These are phyloP conservation scores for Scleroderma citrinum DNA, from an alignment of 768 basidiomycete genomes.

Conservation along the genomic window DNA sequence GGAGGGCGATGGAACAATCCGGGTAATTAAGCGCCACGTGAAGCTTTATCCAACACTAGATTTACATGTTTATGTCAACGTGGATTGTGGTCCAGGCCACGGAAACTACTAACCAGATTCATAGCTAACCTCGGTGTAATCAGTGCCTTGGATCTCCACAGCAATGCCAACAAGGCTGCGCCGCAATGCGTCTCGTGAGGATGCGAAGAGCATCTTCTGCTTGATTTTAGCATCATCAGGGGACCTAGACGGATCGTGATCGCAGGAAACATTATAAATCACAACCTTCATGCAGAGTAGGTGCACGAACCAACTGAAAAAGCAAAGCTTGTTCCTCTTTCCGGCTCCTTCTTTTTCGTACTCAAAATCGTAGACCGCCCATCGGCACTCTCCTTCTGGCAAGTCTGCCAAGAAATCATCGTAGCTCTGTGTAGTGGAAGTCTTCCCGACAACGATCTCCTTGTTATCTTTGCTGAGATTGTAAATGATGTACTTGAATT, in stretches of 20 bases:
- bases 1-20: too few species aligned
- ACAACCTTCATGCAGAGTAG: background rate
- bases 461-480: constrained; percentile 51
- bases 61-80: too few species aligned
- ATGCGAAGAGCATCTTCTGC: constrained; percentile 90
- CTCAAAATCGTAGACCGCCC: constrained; percentile 91
- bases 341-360: constrained; percentile 65
- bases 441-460: constrained; percentile 77
- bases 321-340: constrained; percentile 80
- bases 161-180: constrained; percentile 69
- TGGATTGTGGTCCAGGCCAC: too few species aligned
- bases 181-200: constrained; percentile 78
- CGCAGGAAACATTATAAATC: constrained; percentile 1
- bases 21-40: too few species aligned
- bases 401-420: constrained; percentile 70
- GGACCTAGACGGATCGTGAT: constrained; percentile 47
- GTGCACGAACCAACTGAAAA: constrained; percentile 74
- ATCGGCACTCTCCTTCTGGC: constrained; percentile 72
- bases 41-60: too few species aligned
- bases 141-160: constrained; percentile 83
- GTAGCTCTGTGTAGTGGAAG: constrained; percentile 48
- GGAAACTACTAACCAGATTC: constrained; percentile 51
- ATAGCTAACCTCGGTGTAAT: constrained; percentile 62
- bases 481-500: constrained; percentile 81
- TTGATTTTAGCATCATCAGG: constrained; percentile 83